Evolutionary conservation across 306 rosid genomes (phyloP), one percentile per base, ranked within the genome.

Genomic region (Betula pendula): DNA sequence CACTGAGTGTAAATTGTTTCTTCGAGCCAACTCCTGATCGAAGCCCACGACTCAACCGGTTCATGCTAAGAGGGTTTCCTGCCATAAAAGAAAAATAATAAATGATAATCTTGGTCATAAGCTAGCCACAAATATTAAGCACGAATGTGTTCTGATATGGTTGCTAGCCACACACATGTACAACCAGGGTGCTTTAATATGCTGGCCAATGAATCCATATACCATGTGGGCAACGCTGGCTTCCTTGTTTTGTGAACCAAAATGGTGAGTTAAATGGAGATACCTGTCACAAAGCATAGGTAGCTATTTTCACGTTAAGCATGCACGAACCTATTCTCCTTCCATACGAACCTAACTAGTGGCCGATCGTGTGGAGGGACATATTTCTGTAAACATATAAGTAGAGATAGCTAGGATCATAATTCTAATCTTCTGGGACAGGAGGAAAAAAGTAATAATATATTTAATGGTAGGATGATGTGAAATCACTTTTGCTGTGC

Each of bases 401-500:
- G 45, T 33, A 63, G 69, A 17, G n/a, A 16, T 16, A 33, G 24
- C 6, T 63, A 6, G 69, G 24, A 7, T 2, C 10, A 17, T 31
- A 63, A 63, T 16, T 33, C 45, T 63, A 19, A 8, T 35, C 17
- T 65, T 65, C 70, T 3, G 66, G 66, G 50, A 66, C 73, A 75
- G 66, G 42, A 49, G 79, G 40, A 25, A 65, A 50, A 38, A 49
- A 35, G 35, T 15, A n/a, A n/a, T n/a, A n/a, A n/a, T 29, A 38
- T 65, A 12, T 33, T 35, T 10, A 38, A 38, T 19, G 2, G 9
- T 19, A 17, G 29, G 25, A 19, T 35, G 48, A 66, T 66, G 44
- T n/a, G 70, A 35, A 66, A 38, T 66, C 22, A 38, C 49, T 72
- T 75, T 83, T 75, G 50, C 68, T 67, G 31, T 24, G 82, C 82